Conservation (phyloP, 1,284 basidiomycete genomes). For the Cystobasidium slooffiae region DNA sequence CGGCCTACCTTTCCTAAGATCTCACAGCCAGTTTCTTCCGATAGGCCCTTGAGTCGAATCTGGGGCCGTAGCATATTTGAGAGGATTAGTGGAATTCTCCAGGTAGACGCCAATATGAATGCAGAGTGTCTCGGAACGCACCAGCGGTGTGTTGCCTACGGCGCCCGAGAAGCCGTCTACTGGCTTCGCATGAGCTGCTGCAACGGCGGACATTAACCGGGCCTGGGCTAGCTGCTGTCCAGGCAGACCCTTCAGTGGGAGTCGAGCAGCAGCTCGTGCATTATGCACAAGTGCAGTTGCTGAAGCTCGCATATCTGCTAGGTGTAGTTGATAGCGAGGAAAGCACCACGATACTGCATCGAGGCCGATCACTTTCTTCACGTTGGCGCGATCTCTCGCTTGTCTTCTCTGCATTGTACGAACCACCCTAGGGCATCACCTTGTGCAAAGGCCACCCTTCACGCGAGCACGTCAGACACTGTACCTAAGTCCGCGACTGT, state of each 20-base stretch:
- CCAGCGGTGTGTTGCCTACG: conserved; percentile 92
- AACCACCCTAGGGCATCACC: too few relatives aligned
- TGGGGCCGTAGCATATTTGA: conserved; percentile 55
- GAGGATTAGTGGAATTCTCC: neutral
- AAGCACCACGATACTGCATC: too few relatives aligned
- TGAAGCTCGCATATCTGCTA: neutral
- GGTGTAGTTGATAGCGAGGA: neutral
- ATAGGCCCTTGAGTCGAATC: conserved; percentile 72
- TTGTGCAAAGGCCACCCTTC: too few relatives aligned
- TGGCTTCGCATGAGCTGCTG: conserved; percentile 50
- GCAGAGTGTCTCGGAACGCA: conserved; percentile 58
- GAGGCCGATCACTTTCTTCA: neutral
- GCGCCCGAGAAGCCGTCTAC: conserved; percentile 81
- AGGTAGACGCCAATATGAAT: neutral
- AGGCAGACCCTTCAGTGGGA: neutral
- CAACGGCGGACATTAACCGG: conserved; percentile 46
- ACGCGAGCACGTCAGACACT: too few relatives aligned
- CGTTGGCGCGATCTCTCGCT: too few relatives aligned
- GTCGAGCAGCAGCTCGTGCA: conserved; percentile 5
- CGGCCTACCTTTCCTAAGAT: conserved; percentile 63
- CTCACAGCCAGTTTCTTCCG: conserved; percentile 74
- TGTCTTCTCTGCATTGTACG: too few relatives aligned
- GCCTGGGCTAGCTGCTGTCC: conserved; percentile 4
- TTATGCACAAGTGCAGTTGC: conserved; percentile 7
- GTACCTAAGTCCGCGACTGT: too few relatives aligned